Evolutionary conservation across 148 eudicot species (phyloP).

Genomic region (Gaultheria prostrata): DNA sequence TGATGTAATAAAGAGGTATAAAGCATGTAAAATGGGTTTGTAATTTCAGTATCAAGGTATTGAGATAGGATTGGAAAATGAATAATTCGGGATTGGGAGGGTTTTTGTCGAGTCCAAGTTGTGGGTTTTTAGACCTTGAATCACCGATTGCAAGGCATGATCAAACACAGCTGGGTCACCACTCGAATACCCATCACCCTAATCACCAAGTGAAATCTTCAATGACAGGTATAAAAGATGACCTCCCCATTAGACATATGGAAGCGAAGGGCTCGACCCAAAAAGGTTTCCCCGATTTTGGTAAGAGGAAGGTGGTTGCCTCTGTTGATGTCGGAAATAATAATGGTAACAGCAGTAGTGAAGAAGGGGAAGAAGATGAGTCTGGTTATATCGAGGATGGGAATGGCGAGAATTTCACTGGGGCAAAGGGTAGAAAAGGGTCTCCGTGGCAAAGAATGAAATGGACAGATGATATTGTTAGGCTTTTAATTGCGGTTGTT

Average conservation of each 20-base stretch:
- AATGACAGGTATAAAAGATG: slow-evolving; percentile 33
- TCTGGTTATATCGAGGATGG: slow-evolving; percentile 35
- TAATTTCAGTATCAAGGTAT: neutral
- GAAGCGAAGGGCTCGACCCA: slow-evolving; percentile 35
- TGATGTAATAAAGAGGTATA: neutral
- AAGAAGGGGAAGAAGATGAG: slow-evolving; percentile 60
- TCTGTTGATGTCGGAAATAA: slow-evolving; percentile 24
- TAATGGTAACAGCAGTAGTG: slow-evolving; percentile 34
- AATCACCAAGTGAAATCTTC: slow-evolving; percentile 22
- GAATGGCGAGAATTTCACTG: slow-evolving; percentile 29
- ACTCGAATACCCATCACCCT: slow-evolving; percentile 22
- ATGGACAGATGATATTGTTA: slow-evolving; percentile 63
- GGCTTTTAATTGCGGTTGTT: slow-evolving; percentile 56
- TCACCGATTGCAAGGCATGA: slow-evolving; percentile 24
- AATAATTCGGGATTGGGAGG: slow-evolving; percentile 3
- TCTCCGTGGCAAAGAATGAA: slow-evolving; percentile 75
- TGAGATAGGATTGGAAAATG: neutral
- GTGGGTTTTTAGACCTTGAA: slow-evolving; percentile 29
- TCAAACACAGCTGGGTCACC: slow-evolving; percentile 32
- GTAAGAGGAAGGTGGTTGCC: slow-evolving; percentile 43
- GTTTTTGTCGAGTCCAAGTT: slow-evolving; percentile 4
- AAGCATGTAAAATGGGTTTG: neutral
- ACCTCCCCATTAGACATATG: slow-evolving; percentile 30
- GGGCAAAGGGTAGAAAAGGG: slow-evolving; percentile 31
- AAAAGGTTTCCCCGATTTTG: slow-evolving; percentile 34